Base-by-base conservation (phyloP, 306 rosid genomes). In the Mimosa pudica region DNA sequence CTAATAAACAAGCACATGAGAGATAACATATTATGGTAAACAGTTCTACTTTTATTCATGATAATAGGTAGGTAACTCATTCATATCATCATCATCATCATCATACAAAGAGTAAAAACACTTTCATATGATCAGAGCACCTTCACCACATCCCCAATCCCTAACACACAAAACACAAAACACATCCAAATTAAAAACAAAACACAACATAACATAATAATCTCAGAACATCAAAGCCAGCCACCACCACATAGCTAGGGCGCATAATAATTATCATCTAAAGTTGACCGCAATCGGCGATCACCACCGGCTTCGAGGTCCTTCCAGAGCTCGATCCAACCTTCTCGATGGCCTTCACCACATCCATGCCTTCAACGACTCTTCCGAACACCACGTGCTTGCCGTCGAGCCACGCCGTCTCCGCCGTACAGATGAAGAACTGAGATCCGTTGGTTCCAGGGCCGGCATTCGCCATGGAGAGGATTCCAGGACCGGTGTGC, bases 371-470 rank as follows among this genome's bases (percentile, higher is more conserved):
- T 0, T 94, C 97, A 0, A 84, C 82, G 68, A 94, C 86, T 49
- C 88, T 90, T 0, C 98, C 98, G 68, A 94, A 94, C 73, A 94
- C 98, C 0, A 94, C 98, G 88, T 94, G 98, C 83, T 92, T 92
- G 0, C 98, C 98, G 6, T 94, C 97, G 2, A 94, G 97, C 98
- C 98, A 94, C 70, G 85, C 90, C 5, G 98, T 94, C 90, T 94
- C 88, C 8, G 82, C 65, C 0, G 98, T 94, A 62, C 98, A 94
- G 78, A 94, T 0, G 93, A 94, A 94, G 86, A 94, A 94, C 94
- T 94, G 98, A 75, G 98, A 94, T 86, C 98, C 98, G 65, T 94
- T 94, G 6, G 98, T 94, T 6, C 91, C 91, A 0, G 98, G 98
- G 0, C 98, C 98, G 1, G 98, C 91, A 73, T 94, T 94, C 4